These are phyloP conservation scores for Leavenworthia alabamica DNA, from an alignment of 345 rosid species.

Conservation along the genomic window DNA sequence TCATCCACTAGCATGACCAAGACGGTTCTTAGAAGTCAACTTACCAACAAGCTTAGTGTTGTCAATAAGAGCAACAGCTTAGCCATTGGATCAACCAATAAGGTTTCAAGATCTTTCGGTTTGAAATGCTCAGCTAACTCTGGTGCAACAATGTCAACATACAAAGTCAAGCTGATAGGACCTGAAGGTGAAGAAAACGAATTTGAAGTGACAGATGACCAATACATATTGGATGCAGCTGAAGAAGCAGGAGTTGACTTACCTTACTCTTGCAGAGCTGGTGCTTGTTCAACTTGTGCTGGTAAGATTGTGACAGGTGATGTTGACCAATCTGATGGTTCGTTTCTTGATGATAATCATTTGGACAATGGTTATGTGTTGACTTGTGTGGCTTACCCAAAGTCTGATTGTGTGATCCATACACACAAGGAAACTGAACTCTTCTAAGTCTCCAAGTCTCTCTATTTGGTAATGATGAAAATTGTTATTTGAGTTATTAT, in stretches of 20 bases:
- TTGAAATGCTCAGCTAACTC: constrained; percentile 47
- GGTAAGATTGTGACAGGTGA: constrained; percentile 57
- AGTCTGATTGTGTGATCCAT: constrained; percentile 69
- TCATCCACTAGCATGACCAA: constrained; percentile 43
- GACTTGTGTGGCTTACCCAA: constrained; percentile 71
- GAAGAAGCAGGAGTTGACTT: constrained; percentile 72
- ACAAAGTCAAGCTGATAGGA: constrained; percentile 73
- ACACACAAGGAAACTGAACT: constrained; percentile 80
- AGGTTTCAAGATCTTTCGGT: constrained; percentile 48
- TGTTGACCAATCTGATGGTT: constrained; percentile 81
- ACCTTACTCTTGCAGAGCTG: constrained; percentile 91
- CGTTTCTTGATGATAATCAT: constrained; percentile 65
- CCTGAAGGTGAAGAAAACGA: constrained; percentile 56
- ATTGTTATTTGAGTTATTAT: not conserved
- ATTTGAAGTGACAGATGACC: constrained; percentile 53
- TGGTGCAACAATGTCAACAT: constrained; percentile 47
- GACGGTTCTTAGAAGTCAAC: constrained; percentile 35
- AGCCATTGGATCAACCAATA: constrained; percentile 43
- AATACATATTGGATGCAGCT: constrained; percentile 73
- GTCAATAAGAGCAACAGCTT: constrained; percentile 16
- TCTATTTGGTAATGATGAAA: no score
- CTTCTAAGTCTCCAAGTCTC: constrained; percentile 36
- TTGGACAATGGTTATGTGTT: constrained; percentile 52
- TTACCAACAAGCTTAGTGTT: constrained; percentile 21
- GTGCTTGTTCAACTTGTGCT: constrained; percentile 83